These are phyloP conservation scores for Rhizoctonia solani DNA, from an alignment of 1,284 basidiomycete species.

Conservation along the genomic window DNA sequence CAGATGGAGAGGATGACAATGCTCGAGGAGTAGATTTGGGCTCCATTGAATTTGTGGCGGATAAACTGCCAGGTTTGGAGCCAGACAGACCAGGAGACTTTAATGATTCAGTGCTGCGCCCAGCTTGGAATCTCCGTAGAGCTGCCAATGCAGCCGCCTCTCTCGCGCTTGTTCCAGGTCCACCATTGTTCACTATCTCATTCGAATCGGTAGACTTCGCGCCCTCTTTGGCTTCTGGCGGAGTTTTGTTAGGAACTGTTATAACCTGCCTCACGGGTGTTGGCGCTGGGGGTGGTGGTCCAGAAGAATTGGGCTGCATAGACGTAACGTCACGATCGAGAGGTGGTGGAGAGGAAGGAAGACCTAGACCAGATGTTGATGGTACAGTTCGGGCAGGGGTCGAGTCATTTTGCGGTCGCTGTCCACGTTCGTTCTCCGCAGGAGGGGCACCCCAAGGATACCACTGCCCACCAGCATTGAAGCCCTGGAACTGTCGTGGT, in stretches of 20 bases:
- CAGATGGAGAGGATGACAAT: background rate
- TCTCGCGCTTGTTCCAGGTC: constrained; percentile 39
- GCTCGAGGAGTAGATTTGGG: constrained; percentile 2
- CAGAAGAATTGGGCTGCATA: too few relatives aligned
- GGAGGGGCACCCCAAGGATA: constrained; percentile 36
- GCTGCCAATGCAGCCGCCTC: constrained; percentile 50
- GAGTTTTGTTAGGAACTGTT: constrained; percentile 40
- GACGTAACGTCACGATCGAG: too few relatives aligned
- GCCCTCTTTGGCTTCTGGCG: constrained; percentile 54
- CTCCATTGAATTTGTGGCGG: background rate
- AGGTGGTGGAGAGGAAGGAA: too few relatives aligned
- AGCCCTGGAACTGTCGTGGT: constrained; percentile 37
- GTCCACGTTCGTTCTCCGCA: constrained; percentile 16
- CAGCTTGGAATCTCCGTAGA: constrained; percentile 44
- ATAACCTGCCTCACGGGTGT: constrained; percentile 26
- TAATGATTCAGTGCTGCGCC: constrained; percentile 25
- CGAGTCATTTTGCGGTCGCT: background rate
- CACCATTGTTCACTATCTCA: constrained; percentile 36
- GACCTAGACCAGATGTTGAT: constrained; percentile 19
- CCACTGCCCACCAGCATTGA: constrained; percentile 37
- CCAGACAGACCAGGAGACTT: background rate
- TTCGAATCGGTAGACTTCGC: constrained; percentile 52
- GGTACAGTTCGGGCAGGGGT: background rate
- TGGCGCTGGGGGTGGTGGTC: too few relatives aligned
- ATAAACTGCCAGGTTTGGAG: background rate